A percentile compares a stretch with the other conserved stretches of the same genome.
phyloP scores from a whole-genome alignment of 2,329 filamentous ascomycete species.

The Didymella segeticola region DNA sequence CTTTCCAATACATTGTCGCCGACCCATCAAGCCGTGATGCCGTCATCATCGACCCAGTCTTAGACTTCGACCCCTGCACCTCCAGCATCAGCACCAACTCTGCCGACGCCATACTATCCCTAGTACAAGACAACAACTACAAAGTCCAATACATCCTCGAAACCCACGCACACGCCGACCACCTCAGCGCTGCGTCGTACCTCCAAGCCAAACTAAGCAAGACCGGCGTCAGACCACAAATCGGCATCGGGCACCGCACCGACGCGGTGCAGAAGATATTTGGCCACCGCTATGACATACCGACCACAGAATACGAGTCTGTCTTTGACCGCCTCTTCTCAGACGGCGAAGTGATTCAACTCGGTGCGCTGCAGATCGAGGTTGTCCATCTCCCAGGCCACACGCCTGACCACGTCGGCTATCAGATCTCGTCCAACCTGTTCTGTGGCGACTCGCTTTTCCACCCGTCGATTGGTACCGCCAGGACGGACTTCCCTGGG shows the following conservation, averaged over 20 bases:
- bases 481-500: constrained; percentile 47
- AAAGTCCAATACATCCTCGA: constrained; percentile 63
- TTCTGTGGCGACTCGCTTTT: constrained; percentile 48
- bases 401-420: constrained; percentile 67
- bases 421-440: constrained; percentile 57
- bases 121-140: constrained; percentile 56
- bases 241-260: constrained; percentile 66
- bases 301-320: constrained; percentile 50
- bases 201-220: constrained; percentile 53
- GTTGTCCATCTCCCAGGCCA: constrained; percentile 66
- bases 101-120: constrained; percentile 60
- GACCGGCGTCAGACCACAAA: constrained; percentile 45
- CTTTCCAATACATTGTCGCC: constrained; percentile 67
- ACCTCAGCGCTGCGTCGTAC: constrained; percentile 66
- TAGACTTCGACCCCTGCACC: constrained; percentile 61
- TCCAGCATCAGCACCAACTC: constrained; percentile 57
- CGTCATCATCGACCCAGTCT: constrained; percentile 67
- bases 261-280: constrained; percentile 60
- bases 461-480: constrained; percentile 43
- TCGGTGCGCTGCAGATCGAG: constrained; percentile 56
- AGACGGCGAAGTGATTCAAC: constrained; percentile 60
- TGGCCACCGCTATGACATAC: constrained; percentile 57
- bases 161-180: constrained; percentile 68
- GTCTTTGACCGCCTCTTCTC: constrained; percentile 63
- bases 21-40: constrained; percentile 59